Evolutionary conservation across 2,329 filamentous ascomycete genomes (phyloP).

Genomic region (Chaetomiaceae sp.): DNA sequence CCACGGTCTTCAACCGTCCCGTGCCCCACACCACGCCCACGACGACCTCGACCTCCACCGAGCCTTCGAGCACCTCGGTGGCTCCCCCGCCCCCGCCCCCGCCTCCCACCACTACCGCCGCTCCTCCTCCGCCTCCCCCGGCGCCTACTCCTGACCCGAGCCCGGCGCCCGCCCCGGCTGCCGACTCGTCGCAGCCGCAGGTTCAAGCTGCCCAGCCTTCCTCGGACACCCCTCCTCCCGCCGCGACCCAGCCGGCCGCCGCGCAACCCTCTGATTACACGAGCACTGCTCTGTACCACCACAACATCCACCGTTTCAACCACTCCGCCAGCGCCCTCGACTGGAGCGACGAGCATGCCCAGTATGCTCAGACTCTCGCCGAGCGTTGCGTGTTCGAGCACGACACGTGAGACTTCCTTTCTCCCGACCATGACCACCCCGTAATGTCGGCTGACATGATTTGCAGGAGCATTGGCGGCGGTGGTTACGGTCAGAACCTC

Average conservation of each 20-base stretch:
- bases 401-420: slow-evolving; percentile 58
- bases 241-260: slow-evolving; percentile 8
- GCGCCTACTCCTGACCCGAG: slow-evolving; percentile 2
- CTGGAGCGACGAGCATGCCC: slow-evolving; percentile 61
- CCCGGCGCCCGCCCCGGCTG: slow-evolving; percentile 10
- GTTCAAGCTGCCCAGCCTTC: not conserved
- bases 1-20: slow-evolving; percentile 16
- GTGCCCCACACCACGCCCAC: slow-evolving; percentile 9
- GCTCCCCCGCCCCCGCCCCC: slow-evolving; percentile 12
- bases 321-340: slow-evolving; percentile 61
- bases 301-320: slow-evolving; percentile 82
- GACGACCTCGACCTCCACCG: slow-evolving; percentile 11
- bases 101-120: slow-evolving; percentile 10
- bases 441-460: slow-evolving; percentile 28
- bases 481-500: slow-evolving; percentile 86
- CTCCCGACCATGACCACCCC: not conserved
- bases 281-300: slow-evolving; percentile 55
- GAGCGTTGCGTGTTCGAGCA: slow-evolving; percentile 66
- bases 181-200: slow-evolving; percentile 14
- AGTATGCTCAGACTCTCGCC: slow-evolving; percentile 59
- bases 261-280: slow-evolving; percentile 25
- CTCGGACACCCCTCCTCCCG: slow-evolving; percentile 5
- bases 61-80: slow-evolving; percentile 17
- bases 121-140: slow-evolving; percentile 11
- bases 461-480: slow-evolving; percentile 48